Percentiles rank a stretch among this genome's conserved stretches.
Evolutionary conservation across 2,329 filamentous ascomycete species (phyloP).

Genomic region (Pseudocercospora eumusae): DNA sequence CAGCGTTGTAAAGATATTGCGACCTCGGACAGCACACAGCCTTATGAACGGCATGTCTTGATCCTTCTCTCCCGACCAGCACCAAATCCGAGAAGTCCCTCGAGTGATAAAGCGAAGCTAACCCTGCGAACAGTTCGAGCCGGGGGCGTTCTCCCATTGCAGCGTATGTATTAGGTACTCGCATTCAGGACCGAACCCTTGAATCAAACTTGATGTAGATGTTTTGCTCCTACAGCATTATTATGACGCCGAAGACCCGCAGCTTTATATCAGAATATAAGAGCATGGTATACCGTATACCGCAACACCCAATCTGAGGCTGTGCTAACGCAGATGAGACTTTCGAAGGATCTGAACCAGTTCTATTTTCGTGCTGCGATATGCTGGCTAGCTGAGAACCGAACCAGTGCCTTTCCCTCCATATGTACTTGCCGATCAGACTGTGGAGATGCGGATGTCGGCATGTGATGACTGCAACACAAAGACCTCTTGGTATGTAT

Average conservation of each 20-base stretch:
- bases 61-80: conserved; percentile 25
- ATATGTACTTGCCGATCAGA: not conserved
- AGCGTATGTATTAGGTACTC: conserved; percentile 5
- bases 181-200: conserved; percentile 6
- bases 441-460: not conserved
- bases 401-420: not conserved
- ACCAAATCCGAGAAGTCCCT: conserved; percentile 30
- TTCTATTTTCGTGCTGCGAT: conserved; percentile 6
- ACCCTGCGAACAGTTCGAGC: conserved; percentile 24
- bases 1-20: conserved; percentile 25
- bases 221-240: not conserved
- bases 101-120: conserved; percentile 28
- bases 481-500: not conserved
- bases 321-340: conserved; percentile 2
- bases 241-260: not conserved
- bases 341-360: conserved; percentile 1
- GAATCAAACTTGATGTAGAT: not conserved
- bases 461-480: not conserved
- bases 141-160: conserved; percentile 25
- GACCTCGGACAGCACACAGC: conserved; percentile 34
- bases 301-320: conserved; percentile 1
- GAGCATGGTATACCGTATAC: no score
- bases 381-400: not conserved
- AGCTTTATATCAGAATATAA: not conserved
- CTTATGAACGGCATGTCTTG: conserved; percentile 26